These are phyloP conservation scores for Monarda citriodora DNA, from an alignment of 305 asterid species.

Conservation along the genomic window DNA sequence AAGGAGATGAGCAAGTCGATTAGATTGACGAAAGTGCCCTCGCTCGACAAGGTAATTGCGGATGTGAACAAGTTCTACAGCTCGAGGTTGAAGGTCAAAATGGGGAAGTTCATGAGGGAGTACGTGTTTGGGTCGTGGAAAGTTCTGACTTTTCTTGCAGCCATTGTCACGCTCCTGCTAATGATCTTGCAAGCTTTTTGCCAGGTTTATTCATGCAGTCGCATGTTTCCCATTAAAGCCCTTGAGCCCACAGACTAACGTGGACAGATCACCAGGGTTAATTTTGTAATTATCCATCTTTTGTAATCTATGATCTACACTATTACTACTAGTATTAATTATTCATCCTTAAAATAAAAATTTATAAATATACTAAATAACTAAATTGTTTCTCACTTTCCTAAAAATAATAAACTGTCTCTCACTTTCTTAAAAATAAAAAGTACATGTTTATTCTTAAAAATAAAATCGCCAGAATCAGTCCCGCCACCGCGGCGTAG, in stretches of 20 bases:
- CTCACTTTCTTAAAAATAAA: too few species aligned
- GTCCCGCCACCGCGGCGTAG: too few species aligned
- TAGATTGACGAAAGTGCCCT: constrained; percentile 58
- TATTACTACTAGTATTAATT: too few species aligned
- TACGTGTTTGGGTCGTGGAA: constrained; percentile 61
- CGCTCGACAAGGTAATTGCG: constrained; percentile 48
- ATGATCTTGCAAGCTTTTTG: constrained; percentile 57
- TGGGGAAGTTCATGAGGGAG: constrained; percentile 35
- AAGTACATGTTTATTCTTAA: too few species aligned
- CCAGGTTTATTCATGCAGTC: constrained; percentile 45
- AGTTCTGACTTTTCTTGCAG: constrained; percentile 45
- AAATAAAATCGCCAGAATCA: too few species aligned
- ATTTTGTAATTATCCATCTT: neutral
- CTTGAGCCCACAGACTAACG: constrained; percentile 15
- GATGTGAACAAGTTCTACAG: constrained; percentile 56
- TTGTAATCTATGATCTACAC: too few species aligned
- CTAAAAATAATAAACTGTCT: too few species aligned
- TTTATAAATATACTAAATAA: too few species aligned
- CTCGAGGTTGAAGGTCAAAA: constrained; percentile 53
- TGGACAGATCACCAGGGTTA: neutral
- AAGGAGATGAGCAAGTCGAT: constrained; percentile 68
- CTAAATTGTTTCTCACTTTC: too few species aligned
- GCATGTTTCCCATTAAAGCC: constrained; percentile 26
- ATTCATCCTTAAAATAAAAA: too few species aligned
- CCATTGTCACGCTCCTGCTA: constrained; percentile 39